Conservation (phyloP, 2,329 filamentous ascomycete genomes). For the Gnomoniopsis sp. region DNA sequence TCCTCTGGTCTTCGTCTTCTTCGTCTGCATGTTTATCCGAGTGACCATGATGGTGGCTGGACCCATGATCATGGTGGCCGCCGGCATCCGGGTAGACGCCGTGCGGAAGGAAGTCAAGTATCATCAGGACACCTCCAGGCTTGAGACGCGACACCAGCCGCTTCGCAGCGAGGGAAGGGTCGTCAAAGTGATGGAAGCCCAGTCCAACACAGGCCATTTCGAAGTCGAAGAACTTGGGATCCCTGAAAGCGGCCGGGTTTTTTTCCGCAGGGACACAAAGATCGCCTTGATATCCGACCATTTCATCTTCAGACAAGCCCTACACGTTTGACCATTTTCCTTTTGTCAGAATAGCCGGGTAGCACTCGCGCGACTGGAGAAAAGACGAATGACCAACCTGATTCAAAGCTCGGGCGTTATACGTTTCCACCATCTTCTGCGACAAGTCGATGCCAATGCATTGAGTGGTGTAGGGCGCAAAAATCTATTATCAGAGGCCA, state of each 20-base stretch:
- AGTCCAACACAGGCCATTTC: conserved; percentile 57
- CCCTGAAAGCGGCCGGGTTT: conserved; percentile 53
- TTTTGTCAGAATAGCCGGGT: conserved; percentile 1
- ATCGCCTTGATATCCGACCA: conserved; percentile 57
- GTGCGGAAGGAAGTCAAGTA: conserved; percentile 66
- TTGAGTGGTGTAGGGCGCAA: conserved; percentile 60
- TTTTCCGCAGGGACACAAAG: conserved; percentile 45
- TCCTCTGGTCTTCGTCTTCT: not conserved
- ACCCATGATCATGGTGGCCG: not conserved
- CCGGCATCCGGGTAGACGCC: conserved; percentile 22
- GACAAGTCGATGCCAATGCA: conserved; percentile 69
- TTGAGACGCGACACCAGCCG: conserved; percentile 59
- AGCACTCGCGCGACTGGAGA: not conserved
- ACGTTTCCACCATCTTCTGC: conserved; percentile 65
- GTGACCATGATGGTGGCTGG: not conserved
- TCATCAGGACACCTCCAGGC: conserved; percentile 62
- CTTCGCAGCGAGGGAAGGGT: conserved; percentile 57
- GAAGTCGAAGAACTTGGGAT: conserved; percentile 63
- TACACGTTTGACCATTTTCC: conserved; percentile 20
- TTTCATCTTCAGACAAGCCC: conserved; percentile 49
- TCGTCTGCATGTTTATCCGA: not conserved
- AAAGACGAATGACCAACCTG: conserved; percentile 36
- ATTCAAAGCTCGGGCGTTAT: conserved; percentile 58
- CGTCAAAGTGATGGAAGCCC: conserved; percentile 65
- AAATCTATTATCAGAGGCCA: conserved; percentile 37